Evolutionary conservation across 2,329 filamentous ascomycete species (phyloP), one percentile per base, ranked within the genome.

Genomic region (Grosmannia clavigera): DNA sequence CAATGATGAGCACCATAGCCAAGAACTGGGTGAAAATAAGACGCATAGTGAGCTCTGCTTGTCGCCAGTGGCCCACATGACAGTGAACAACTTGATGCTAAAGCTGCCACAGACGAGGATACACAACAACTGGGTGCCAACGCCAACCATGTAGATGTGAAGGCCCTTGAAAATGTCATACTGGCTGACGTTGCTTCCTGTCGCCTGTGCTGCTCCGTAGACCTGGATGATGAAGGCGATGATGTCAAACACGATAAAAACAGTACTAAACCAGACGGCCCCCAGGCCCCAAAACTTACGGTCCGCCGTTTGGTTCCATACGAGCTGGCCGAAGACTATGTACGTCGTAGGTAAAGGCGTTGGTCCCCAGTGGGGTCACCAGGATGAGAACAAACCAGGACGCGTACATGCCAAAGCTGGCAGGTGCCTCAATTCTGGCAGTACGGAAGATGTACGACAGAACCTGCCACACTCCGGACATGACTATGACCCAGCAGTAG

Each of bases 171-270:
- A 43, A 3, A 61, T 46, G 7, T 51, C n/a, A 46, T 9, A 10
- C 1, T 12, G 14, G n/a, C 43, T 33, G 19, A 16, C 61, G 14
- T 63, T 12, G 50, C 58, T 35, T n/a, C n/a, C n/a, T 2, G 60
- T 12, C 2, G 61, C 66, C 60, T 75, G 66, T 22, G 46, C 35
- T 25, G 75, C 77, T 27, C 72, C 74, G 3, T 63, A 70, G 14
- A 69, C 70, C 65, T 80, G 77, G 35, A 78, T 68, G 25, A 80
- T 58, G 66, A 81, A 80, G 12, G 74, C 75, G 33, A 75, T 50
- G 25, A 79, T 65, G 63, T 80, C 78, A 29, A 78, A 68, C 66
- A 73, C 73, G 9, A 80, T 75, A 57, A 81, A 80, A 31, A 75
- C 65, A 31, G 72, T 70, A 12, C 76, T 73, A 58, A 80, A 71